Evolutionary conservation across 805 yeast species (phyloP).

Genomic region (Nakazawaea ambrosiae): DNA sequence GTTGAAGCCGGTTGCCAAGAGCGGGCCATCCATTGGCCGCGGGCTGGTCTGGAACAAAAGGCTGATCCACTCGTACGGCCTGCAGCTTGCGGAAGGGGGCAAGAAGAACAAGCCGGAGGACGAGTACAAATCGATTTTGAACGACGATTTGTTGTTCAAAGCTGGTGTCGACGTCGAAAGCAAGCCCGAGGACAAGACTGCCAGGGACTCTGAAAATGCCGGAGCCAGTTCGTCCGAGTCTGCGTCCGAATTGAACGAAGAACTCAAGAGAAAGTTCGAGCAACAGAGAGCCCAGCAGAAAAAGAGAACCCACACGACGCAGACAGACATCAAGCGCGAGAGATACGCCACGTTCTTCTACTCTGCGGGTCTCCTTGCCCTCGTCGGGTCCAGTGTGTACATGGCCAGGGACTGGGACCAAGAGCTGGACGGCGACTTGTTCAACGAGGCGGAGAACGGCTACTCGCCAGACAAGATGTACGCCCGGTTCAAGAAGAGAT

Average conservation of each 20-base stretch:
- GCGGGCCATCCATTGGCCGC: too few species aligned
- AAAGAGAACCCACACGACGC: conserved; percentile 51
- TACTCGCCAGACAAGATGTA: conserved; percentile 58
- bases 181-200: conserved; percentile 5
- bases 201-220: background rate
- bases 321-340: conserved; percentile 80
- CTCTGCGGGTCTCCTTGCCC: conserved; percentile 46
- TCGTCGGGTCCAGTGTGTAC: conserved; percentile 50
- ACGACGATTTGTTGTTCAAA: conserved; percentile 73
- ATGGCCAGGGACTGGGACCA: conserved; percentile 83
- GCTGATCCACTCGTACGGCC: too few species aligned
- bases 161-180: conserved; percentile 70
- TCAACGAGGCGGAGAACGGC: conserved; percentile 53
- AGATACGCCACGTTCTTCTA: conserved; percentile 71
- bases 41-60: too few species aligned
- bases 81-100: too few species aligned
- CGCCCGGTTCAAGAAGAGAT: conserved; percentile 64
- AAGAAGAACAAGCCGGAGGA: too few species aligned
- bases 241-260: conserved; percentile 11
- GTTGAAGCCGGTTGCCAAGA: too few species aligned
- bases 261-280: conserved; percentile 11
- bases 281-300: conserved; percentile 14
- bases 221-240: background rate
- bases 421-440: conserved; percentile 49
- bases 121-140: conserved; percentile 49